phyloP scores from a whole-genome alignment of 73 alveolate genomes.

The Urostyla sp. region DNA sequence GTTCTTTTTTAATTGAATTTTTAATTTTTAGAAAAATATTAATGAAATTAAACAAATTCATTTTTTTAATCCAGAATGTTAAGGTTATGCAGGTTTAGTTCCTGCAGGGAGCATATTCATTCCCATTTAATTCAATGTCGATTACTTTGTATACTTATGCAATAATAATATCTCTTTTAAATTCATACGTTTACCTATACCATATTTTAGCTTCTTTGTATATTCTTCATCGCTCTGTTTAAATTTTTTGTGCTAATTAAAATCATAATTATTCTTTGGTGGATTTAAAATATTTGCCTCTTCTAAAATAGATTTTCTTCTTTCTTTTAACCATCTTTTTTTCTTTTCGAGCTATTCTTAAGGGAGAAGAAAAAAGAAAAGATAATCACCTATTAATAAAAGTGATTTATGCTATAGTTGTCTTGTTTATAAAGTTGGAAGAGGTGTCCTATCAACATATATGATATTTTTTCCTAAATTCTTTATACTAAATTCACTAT shows the following conservation, averaged over 20 bases:
- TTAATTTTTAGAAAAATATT: not conserved
- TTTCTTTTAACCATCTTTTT: constrained; percentile 28
- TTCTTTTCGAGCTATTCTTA: constrained; percentile 43
- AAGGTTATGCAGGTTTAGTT: constrained; percentile 41
- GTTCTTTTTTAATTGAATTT: not conserved
- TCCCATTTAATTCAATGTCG: constrained; percentile 38
- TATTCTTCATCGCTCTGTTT: not conserved
- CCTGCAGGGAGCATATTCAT: constrained; percentile 48
- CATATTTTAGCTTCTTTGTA: constrained; percentile 31
- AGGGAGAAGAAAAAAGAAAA: constrained; percentile 47
- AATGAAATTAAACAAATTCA: not conserved
- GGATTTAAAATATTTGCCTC: constrained; percentile 54
- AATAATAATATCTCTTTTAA: constrained; percentile 17
- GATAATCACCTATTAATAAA: constrained; percentile 36
- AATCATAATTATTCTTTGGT: constrained; percentile 54
- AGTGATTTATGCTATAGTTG: constrained; percentile 32
- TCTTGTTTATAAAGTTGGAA: constrained; percentile 3
- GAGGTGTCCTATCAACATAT: constrained; percentile 44
- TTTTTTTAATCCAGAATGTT: constrained; percentile 8
- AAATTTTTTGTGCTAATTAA: constrained; percentile 10
- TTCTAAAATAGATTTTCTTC: constrained; percentile 40
- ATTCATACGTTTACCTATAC: constrained; percentile 50
- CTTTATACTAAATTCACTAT: constrained; percentile 6
- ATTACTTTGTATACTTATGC: not conserved
- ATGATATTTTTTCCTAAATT: constrained; percentile 34